Base-by-base conservation (phyloP, 805 yeast genomes). In the Myxozyma neotropica region DNA sequence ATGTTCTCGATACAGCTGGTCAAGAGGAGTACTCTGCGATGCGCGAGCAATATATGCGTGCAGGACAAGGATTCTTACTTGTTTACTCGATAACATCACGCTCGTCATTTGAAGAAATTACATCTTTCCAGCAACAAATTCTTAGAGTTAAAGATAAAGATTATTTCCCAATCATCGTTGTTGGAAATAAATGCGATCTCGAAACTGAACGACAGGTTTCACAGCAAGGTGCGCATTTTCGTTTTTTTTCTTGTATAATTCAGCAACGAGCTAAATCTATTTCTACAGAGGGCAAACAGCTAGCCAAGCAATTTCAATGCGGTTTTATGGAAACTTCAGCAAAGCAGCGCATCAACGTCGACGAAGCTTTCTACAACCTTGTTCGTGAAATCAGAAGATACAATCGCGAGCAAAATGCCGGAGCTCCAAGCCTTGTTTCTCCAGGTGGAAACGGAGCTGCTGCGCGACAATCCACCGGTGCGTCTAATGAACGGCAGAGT, bases 1-100 rank as follows among this genome's bases (percentile, higher is more conserved):
- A 94, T 73, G 91, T 94, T 43, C 81, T 94, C 70, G 99, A 94
- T 74, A 94, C 99, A 21, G 99, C 99, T 1, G 99, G 99, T 43
- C 91, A 86, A 75, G 94, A 88, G 72, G 92, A 86, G 71, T 87
- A 87, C 71, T 82, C 87, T 44, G 87, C 90, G 33, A 72, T 82
- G 78, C 75, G 82, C 61, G 94, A 87, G 74, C 93, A 89, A 71
- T 92, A 92, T 75, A 92, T 92, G 94, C 65, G 70, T 5, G 68
- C 69, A 6, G 71, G 71, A 13, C 67, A 91, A 73, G 97, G 97
- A 12, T 92, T 92, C 69, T 75, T 92, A 48, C 77, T 92, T 55
- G 97, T 91, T 10, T 94, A 93, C 72, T 85, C 94, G 33, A 88
- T 94, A 64, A 90, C 94, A 49, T 88, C 93, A 59, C 80, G 89